Evolutionary conservation across 371 early-diverging fungal genomes (phyloP).

Genomic region (Blakeslea trispora): DNA sequence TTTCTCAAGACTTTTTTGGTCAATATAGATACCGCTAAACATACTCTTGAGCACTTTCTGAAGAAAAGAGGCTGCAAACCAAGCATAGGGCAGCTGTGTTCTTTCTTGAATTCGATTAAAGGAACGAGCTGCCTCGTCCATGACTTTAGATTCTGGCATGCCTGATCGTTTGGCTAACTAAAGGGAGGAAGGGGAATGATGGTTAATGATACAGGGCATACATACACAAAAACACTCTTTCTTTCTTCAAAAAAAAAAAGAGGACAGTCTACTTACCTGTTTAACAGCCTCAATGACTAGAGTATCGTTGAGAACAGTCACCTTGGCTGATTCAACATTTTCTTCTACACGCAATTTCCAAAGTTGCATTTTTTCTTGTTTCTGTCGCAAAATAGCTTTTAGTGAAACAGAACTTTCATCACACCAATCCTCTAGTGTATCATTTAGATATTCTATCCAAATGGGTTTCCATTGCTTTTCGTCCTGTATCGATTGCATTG

Average conservation of each 20-base stretch:
- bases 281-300: slow-evolving; percentile 23
- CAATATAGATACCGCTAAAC: slow-evolving; percentile 30
- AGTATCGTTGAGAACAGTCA: slow-evolving; percentile 29
- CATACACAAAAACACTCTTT: not conserved
- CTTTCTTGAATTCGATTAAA: slow-evolving; percentile 32
- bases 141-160: slow-evolving; percentile 23
- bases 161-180: slow-evolving; percentile 32
- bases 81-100: slow-evolving; percentile 37
- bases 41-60: slow-evolving; percentile 25
- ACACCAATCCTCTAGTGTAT: slow-evolving; percentile 38
- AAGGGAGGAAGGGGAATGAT: too few species aligned
- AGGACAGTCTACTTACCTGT: slow-evolving; percentile 20
- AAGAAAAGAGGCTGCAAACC: slow-evolving; percentile 36
- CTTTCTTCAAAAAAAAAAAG: too few species aligned
- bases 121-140: slow-evolving; percentile 25
- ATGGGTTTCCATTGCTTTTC: slow-evolving; percentile 24
- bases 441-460: slow-evolving; percentile 36
- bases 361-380: slow-evolving; percentile 4
- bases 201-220: too few species aligned
- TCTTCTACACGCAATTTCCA: slow-evolving; percentile 25
- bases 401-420: slow-evolving; percentile 11
- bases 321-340: slow-evolving; percentile 26
- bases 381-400: not conserved
- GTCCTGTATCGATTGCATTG: slow-evolving; percentile 14
- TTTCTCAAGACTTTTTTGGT: slow-evolving; percentile 16